Percentiles rank a stretch among this genome's conserved stretches.
Conservation (phyloP, 148 eudicot species). For the Linanthus parryae region DNA sequence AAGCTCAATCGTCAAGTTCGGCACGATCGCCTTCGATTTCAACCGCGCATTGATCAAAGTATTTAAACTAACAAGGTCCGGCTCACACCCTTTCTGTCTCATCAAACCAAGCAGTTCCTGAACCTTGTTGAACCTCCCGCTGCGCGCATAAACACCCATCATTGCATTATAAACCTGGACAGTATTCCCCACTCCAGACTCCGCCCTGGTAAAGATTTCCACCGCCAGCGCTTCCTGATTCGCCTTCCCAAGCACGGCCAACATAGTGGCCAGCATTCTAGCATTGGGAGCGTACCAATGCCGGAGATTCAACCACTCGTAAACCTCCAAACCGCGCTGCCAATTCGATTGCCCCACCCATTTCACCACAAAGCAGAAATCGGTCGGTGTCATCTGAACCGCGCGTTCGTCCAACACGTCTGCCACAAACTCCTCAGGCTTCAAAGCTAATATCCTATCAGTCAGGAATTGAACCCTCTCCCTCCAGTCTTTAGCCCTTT, state of each 20-base stretch:
- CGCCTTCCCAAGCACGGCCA: constrained; percentile 88
- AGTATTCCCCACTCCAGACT: constrained; percentile 52
- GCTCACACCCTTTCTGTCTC: constrained; percentile 76
- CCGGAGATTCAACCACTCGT: constrained; percentile 85
- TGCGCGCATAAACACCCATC: constrained; percentile 98
- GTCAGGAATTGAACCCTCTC: constrained; percentile 72
- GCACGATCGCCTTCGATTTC: constrained; percentile 54
- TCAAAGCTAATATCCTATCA: constrained; percentile 59
- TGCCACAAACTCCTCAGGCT: constrained; percentile 69
- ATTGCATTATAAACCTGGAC: constrained; percentile 96
- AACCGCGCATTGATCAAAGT: constrained; percentile 91
- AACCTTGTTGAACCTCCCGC: constrained; percentile 65
- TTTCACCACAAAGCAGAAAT: constrained; percentile 88
- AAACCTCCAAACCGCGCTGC: constrained; percentile 89
- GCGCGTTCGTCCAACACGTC: constrained; percentile 72
- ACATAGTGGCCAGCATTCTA: constrained; percentile 76
- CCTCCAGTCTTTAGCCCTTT: constrained; percentile 91
- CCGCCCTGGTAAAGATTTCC: constrained; percentile 71
- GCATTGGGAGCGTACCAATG: constrained; percentile 85
- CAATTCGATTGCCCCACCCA: constrained; percentile 77
- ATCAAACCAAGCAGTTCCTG: constrained; percentile 75
- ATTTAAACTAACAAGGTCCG: constrained; percentile 91
- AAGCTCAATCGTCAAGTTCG: constrained; percentile 64
- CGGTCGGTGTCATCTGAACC: constrained; percentile 87
- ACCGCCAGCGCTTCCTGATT: constrained; percentile 79